Conservation (phyloP, 768 basidiomycete species). For the Clavaria fumosa region DNA sequence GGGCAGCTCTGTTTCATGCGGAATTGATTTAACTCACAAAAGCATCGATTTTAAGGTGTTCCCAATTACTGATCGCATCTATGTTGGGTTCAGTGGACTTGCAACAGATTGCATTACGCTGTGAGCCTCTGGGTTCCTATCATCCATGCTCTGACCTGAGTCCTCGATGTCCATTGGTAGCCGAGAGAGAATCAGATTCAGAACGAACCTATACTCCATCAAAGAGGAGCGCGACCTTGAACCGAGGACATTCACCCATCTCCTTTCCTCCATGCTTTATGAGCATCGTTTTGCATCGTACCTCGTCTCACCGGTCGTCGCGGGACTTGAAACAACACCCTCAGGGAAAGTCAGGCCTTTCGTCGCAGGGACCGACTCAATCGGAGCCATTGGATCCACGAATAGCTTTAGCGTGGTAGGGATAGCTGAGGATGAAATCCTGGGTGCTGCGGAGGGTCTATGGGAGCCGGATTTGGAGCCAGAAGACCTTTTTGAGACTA, state of each 20-base stretch:
- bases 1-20: too few species aligned
- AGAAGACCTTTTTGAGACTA: conserved; percentile 96
- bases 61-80: conserved; percentile 84
- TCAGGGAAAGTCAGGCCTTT: conserved; percentile 72
- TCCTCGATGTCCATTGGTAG: too few species aligned
- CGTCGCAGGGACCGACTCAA: conserved; percentile 89
- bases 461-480: conserved; percentile 97
- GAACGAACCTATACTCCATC: conserved; percentile 98
- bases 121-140: conserved; percentile 43
- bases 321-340: conserved; percentile 66
- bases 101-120: conserved; percentile 89
- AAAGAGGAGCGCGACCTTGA: conserved; percentile 97
- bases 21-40: too few species aligned
- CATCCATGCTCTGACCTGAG: too few species aligned
- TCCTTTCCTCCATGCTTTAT: conserved; percentile 91
- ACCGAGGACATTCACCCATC: conserved; percentile 90
- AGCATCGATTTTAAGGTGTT: conserved; percentile 84
- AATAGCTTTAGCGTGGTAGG: conserved; percentile 97
- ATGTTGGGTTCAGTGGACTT: conserved; percentile 81
- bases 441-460: conserved; percentile 92
- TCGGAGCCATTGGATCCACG: conserved; percentile 84
- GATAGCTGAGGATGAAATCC: conserved; percentile 82
- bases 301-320: conserved; percentile 93
- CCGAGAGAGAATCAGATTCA: conserved; percentile 79
- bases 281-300: conserved; percentile 93